Conservation (phyloP, 106 monocot species). For the Narthecium ossifragum region DNA sequence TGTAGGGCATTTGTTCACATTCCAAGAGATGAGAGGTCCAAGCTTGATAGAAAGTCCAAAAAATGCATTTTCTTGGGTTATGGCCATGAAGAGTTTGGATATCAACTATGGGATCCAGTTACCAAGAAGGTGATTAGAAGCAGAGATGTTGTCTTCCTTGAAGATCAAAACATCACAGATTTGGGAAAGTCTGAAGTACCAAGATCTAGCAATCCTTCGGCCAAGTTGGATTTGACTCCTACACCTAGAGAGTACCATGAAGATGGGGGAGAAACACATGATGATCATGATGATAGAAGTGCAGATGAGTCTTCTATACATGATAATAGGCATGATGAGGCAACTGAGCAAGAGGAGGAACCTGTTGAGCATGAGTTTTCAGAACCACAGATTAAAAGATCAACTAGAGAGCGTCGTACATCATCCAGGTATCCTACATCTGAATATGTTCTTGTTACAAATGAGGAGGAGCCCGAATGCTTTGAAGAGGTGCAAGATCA, state of each 20-base stretch:
- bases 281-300: neutral
- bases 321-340: too few species aligned
- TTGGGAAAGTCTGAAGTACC: neutral
- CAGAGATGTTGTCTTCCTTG: neutral
- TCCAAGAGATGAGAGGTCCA: slow-evolving; percentile 6
- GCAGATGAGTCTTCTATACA: neutral
- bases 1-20: slow-evolving; percentile 5
- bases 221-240: too few species aligned
- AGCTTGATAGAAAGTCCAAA: slow-evolving; percentile 3
- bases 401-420: slow-evolving; percentile 2
- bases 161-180: slow-evolving; percentile 2
- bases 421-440: neutral
- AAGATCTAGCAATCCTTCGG: neutral
- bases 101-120: neutral
- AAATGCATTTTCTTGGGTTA: slow-evolving; percentile 9
- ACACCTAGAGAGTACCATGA: too few species aligned
- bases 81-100: slow-evolving; percentile 8
- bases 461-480: neutral
- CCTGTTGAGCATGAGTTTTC: neutral
- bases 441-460: neutral
- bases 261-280: too few species aligned
- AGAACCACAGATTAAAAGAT: neutral
- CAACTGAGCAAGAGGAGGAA: neutral
- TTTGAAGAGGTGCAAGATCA: neutral
- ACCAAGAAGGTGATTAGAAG: slow-evolving; percentile 3